These are phyloP conservation scores for Microdochium paspali DNA, from an alignment of 2,329 filamentous ascomycete genomes.

Conservation along the genomic window DNA sequence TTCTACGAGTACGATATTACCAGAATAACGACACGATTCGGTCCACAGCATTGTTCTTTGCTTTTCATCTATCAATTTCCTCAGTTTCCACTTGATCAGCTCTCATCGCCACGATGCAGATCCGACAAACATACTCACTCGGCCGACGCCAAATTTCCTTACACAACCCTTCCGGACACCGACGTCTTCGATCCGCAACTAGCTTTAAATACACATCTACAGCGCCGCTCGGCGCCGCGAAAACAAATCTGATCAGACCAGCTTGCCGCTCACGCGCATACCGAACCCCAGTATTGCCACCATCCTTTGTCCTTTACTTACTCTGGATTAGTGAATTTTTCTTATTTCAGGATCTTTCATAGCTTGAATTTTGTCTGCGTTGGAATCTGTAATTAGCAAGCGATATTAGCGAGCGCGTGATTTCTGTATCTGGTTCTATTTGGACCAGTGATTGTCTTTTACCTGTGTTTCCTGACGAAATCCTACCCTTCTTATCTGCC, in stretches of 20 bases:
- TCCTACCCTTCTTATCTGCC: not conserved
- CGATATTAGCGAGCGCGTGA: conserved; percentile 25
- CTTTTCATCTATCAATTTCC: conserved; percentile 12
- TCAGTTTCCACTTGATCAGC: conserved; percentile 15
- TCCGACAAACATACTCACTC: not conserved
- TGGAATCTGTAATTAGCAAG: conserved; percentile 19
- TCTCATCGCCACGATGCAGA: conserved; percentile 16
- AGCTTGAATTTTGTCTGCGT: conserved; percentile 15
- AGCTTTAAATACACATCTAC: conserved; percentile 8
- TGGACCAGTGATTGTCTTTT: conserved; percentile 16
- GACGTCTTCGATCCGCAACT: not conserved
- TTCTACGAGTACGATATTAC: conserved; percentile 5
- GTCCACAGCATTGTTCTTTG: conserved; percentile 6
- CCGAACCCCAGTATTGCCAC: conserved; percentile 2
- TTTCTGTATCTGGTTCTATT: conserved; percentile 15
- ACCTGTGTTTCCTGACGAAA: not conserved
- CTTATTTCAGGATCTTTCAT: conserved; percentile 3
- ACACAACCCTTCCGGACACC: not conserved
- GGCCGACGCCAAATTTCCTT: not conserved
- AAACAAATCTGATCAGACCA: conserved; percentile 14
- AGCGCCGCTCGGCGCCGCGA: conserved; percentile 17
- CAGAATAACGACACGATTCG: conserved; percentile 8
- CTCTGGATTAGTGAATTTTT: not conserved
- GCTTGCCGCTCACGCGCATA: conserved; percentile 21
- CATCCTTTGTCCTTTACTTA: conserved; percentile 4